A percentile compares a stretch with the other conserved stretches of the same genome.
These are phyloP conservation scores for Diversispora epigaea DNA, from an alignment of 192 early-diverging fungal species.

Conservation along the genomic window DNA sequence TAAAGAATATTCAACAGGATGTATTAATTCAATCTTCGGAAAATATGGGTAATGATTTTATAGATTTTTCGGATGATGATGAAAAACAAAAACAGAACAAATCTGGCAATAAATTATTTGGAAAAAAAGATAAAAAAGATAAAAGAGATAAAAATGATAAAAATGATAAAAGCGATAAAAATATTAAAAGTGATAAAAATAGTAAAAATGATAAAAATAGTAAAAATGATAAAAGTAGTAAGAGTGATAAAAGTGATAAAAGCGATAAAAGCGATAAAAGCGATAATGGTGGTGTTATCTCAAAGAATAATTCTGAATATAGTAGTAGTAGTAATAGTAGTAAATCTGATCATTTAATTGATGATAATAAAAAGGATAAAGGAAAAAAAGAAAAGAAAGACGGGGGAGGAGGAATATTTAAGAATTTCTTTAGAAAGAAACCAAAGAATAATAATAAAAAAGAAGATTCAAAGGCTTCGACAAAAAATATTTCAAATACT, in stretches of 20 bases:
- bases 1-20: not conserved
- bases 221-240: too few species aligned
- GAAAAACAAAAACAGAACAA: constrained; percentile 1
- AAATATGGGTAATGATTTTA: constrained; percentile 26
- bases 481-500: not conserved
- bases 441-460: constrained; percentile 1
- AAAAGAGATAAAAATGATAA: not conserved
- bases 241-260: not conserved
- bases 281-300: too few species aligned
- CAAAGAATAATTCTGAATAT: not conserved
- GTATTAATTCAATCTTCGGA: not conserved
- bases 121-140: not conserved
- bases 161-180: too few species aligned
- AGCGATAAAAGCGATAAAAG: not conserved
- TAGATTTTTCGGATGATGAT: constrained; percentile 31
- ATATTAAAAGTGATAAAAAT: too few species aligned
- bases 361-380: constrained; percentile 35
- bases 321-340: constrained; percentile 18
- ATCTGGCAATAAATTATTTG: constrained; percentile 15
- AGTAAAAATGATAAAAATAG: too few species aligned
- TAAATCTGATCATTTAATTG: constrained; percentile 29
- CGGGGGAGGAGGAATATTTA: constrained; percentile 14
- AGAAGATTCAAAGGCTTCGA: not conserved
- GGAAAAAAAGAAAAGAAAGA: constrained; percentile 38
- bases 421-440: constrained; percentile 23